These are phyloP conservation scores for Pisolithus microcarpus DNA, from an alignment of 768 basidiomycete species.

Conservation along the genomic window DNA sequence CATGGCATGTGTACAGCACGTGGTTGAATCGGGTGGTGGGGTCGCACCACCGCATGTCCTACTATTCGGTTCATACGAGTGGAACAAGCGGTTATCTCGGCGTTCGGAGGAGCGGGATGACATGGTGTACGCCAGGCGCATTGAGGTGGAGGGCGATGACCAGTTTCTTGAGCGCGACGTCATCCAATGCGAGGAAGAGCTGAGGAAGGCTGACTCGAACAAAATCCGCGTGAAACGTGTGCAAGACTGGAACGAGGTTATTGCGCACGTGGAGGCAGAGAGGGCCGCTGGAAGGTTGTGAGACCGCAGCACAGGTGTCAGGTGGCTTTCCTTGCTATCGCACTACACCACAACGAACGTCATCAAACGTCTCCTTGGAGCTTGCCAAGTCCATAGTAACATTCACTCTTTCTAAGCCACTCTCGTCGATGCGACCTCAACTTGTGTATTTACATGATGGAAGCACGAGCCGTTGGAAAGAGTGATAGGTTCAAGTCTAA, in stretches of 20 bases:
- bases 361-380: too few relatives aligned
- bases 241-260: constrained; percentile 57
- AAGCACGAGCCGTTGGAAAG: too few relatives aligned
- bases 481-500: too few relatives aligned
- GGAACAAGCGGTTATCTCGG: constrained; percentile 58
- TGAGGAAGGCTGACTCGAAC: constrained; percentile 39
- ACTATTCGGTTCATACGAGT: constrained; percentile 70
- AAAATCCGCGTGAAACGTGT: constrained; percentile 45
- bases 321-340: too few relatives aligned
- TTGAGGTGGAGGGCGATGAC: constrained; percentile 39
- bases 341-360: too few relatives aligned
- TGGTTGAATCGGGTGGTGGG: constrained; percentile 5
- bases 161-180: constrained; percentile 52
- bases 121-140: constrained; percentile 45
- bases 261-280: constrained; percentile 34
- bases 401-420: too few relatives aligned
- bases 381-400: too few relatives aligned
- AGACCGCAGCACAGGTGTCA: not conserved
- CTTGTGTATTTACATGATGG: too few relatives aligned
- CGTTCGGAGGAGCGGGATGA: constrained; percentile 41
- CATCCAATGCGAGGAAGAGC: constrained; percentile 20
- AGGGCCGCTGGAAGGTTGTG: not conserved
- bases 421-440: too few relatives aligned
- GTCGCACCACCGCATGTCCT: constrained; percentile 45
- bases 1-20: constrained; percentile 41